Base-by-base conservation (phyloP, 176 grass and related monocot genomes). In the Oryza officinalis region DNA sequence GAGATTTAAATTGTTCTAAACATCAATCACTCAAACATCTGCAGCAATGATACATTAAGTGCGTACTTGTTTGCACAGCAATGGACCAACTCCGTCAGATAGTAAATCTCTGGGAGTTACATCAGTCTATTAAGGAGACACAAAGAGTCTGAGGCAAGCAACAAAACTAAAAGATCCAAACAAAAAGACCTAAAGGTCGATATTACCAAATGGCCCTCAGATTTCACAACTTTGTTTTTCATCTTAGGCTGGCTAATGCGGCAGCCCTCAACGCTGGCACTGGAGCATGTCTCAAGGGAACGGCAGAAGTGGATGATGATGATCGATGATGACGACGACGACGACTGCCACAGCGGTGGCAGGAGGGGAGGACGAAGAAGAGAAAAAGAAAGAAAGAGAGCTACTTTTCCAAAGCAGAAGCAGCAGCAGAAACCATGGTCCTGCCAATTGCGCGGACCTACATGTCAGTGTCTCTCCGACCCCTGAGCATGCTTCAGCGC, bases 181-280 rank as follows among this genome's bases (percentile, higher is more conserved):
- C 1, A 63, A 47, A 71, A 41, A 52, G 20, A 43, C 3, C 1
- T 0, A 70, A 63, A 68, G 41, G 4, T 63, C 12, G 6, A 28
- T 3, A 23, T 38, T 44, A 41, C 25, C 44, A 71, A 8, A 81
- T 76, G 70, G 38, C 71, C 86, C 82, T 85, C 87, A 70, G 64
- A 54, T 84, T 84, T 67, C 61, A 54, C 10, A 59, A 71, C 38
- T 45, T 26, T 71, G 65, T 46, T 54, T 85, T 27, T 49, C 82
- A 54, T 77, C 41, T 15, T 5, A 86, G 40, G 40, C 10, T 41
- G 32, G 54, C 57, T 71, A 57, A 72, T 72, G 83, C 72, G 26
- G 83, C 31, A 6, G 64, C 41, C 31, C 72, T 44, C 78, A 66
- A 72, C 23, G 43, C 78, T 72, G 78, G 88, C 54, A 89, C 78